Percentiles rank a stretch among this genome's conserved stretches.
Conservation (phyloP, 148 eudicot genomes). For the Dysphania ambrosioides region DNA sequence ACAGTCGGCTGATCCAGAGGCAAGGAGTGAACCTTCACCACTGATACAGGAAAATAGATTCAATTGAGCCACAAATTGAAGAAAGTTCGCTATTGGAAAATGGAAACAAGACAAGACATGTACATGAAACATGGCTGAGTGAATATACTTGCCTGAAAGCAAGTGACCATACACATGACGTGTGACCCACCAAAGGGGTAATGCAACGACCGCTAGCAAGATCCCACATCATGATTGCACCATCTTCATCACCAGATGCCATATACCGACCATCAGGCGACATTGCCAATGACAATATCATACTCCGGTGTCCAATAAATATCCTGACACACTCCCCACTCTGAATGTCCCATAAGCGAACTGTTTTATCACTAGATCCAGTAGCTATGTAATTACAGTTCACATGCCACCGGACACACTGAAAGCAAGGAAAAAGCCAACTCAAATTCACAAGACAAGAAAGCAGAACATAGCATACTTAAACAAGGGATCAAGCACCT, state of each 20-base stretch:
- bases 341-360: conserved; percentile 94
- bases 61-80: conserved; percentile 7
- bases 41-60: conserved; percentile 34
- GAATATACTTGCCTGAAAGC: conserved; percentile 64
- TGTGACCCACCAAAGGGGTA: conserved; percentile 86
- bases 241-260: conserved; percentile 99
- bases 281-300: conserved; percentile 83
- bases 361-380: conserved; percentile 99
- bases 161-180: conserved; percentile 93
- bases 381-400: conserved; percentile 98
- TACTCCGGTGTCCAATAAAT: conserved; percentile 92
- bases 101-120: too few relatives aligned
- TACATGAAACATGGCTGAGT: background rate
- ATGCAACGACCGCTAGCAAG: conserved; percentile 88
- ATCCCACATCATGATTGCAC: conserved; percentile 98
- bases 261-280: conserved; percentile 99
- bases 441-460: conserved; percentile 7
- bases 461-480: background rate
- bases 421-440: conserved; percentile 17
- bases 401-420: conserved; percentile 98
- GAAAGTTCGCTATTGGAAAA: background rate
- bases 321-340: conserved; percentile 91
- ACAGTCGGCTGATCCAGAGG: conserved; percentile 99
- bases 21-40: conserved; percentile 97
- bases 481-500: background rate